Percentiles rank a stretch among this genome's conserved stretches.
Conservation (phyloP, 208 protist genomes). For the Trypanosoma grayi region DNA sequence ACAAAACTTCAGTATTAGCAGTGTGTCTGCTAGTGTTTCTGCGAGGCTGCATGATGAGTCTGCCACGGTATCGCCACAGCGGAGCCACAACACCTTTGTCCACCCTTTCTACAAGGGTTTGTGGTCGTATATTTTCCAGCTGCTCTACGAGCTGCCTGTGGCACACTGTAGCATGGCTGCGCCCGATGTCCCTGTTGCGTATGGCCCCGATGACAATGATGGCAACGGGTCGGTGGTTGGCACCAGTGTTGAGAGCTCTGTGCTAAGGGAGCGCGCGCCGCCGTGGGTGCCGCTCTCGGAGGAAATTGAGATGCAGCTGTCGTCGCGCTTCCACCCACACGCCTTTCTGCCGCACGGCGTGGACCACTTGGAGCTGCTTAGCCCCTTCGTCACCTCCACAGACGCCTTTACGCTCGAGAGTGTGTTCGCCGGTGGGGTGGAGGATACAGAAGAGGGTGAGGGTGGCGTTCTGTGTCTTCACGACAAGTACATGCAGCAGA, state of each 20-base stretch:
- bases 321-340: slow-evolving; percentile 54
- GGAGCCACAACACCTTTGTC: slow-evolving; percentile 29
- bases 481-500: slow-evolving; percentile 45
- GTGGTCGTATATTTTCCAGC: slow-evolving; percentile 49
- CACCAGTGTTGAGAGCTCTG: background rate
- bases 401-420: slow-evolving; percentile 20
- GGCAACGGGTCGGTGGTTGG: background rate
- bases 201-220: background rate
- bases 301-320: slow-evolving; percentile 39
- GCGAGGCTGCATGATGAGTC: slow-evolving; percentile 30
- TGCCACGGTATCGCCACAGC: background rate
- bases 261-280: background rate
- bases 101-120: slow-evolving; percentile 72
- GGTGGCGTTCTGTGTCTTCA: slow-evolving; percentile 25
- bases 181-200: background rate
- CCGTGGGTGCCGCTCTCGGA: background rate
- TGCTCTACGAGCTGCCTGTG: slow-evolving; percentile 24
- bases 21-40: too few species aligned
- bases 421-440: slow-evolving; percentile 1
- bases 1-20: too few species aligned
- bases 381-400: slow-evolving; percentile 44
- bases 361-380: slow-evolving; percentile 54
- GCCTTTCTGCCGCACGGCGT: slow-evolving; percentile 68
- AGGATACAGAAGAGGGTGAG: background rate
- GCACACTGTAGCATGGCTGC: slow-evolving; percentile 1